Percentiles rank a stretch among this genome's conserved stretches.
phyloP scores from a whole-genome alignment of 139 green algal species.

The Chlamydomonas schloesseri region DNA sequence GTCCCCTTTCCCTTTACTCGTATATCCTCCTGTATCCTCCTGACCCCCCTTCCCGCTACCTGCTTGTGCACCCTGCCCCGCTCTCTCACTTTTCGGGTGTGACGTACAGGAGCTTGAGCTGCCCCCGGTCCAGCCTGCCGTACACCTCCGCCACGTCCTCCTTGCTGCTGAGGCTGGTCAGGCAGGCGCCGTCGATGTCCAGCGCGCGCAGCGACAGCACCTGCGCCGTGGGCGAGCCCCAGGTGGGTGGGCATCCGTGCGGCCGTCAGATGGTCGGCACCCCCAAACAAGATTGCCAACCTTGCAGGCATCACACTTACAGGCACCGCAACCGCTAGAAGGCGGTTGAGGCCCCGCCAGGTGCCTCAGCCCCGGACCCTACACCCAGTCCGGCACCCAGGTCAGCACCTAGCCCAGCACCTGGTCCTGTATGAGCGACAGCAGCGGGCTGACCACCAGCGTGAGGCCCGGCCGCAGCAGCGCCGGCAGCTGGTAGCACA shows the following conservation, averaged over 20 bases:
- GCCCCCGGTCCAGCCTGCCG: conserved; percentile 29
- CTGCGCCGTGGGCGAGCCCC: conserved; percentile 28
- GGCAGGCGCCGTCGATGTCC: conserved; percentile 48
- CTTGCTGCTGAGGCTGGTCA: conserved; percentile 76
- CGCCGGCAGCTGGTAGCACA: conserved; percentile 88
- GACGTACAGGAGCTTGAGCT: conserved; percentile 85
- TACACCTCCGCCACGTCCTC: conserved; percentile 58
- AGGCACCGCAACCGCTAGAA: no score
- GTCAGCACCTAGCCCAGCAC: background rate
- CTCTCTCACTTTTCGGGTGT: conserved; percentile 84
- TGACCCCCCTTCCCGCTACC: background rate
- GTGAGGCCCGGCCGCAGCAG: conserved; percentile 61
- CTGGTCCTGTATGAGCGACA: conserved; percentile 83
- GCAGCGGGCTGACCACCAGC: conserved; percentile 78
- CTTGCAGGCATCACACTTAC: no score
- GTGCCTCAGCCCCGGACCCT: background rate
- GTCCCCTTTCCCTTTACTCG: no score
- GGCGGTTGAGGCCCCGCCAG: no score
- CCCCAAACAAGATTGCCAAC: no score
- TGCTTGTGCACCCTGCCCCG: no score
- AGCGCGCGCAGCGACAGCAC: conserved; percentile 52
- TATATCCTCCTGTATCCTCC: no score
- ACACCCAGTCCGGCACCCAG: background rate
- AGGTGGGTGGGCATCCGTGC: no score
- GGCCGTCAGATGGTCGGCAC: no score